Evolutionary conservation across 192 early-diverging fungal genomes (phyloP), one percentile per base, ranked within the genome.

Genomic region (Borealophlyctis nickersoniae): DNA sequence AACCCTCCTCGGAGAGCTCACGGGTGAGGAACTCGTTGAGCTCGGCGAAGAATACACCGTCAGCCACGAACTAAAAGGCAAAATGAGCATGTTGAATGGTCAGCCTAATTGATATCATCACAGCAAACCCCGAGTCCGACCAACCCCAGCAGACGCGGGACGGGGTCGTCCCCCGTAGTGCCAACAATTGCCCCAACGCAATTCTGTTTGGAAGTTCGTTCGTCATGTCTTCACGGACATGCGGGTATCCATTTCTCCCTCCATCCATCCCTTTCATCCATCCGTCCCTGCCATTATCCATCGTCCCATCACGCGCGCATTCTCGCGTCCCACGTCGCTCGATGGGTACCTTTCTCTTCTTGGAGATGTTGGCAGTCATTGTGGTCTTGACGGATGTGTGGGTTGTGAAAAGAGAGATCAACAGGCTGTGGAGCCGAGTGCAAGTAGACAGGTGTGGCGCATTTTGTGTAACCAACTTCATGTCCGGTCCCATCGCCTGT

Each of bases 31-130:
- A 95, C 85, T 95, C 93, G 89, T 98, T 98, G 78, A 98, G 89
- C 83, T 98, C 96, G 81, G 96, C 94, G 88, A 94, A 96, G 87
- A 98, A 98, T 60, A 98, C 94, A 91, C 96, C 96, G 84, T 98
- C 96, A 80, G 96, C 96, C 72, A 98, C 91, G 84, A 93, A 98
- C 96, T 94, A 57, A 48, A 30, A 36, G 22, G 28, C n/a, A 62
- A 2, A 28, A 52, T 2, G 22, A 52, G 23, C 39, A 19, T 45
- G 39, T 13, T 45, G 39, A 45, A 19, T 7, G 39, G 39, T 19
- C 7, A 45, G 19, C 39, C 7, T 13, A 19, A 13, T 19, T 13
- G 39, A 45, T 7, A 45, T 19, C 9, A 45, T 45, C 39, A 7
- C 39, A 7, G 7, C 7, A 45, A 45, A 45, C 19, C 39, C 39